A percentile compares a stretch with the other conserved stretches of the same genome.
phyloP scores from a whole-genome alignment of 768 basidiomycete genomes.

The Auricularia sp. region DNA sequence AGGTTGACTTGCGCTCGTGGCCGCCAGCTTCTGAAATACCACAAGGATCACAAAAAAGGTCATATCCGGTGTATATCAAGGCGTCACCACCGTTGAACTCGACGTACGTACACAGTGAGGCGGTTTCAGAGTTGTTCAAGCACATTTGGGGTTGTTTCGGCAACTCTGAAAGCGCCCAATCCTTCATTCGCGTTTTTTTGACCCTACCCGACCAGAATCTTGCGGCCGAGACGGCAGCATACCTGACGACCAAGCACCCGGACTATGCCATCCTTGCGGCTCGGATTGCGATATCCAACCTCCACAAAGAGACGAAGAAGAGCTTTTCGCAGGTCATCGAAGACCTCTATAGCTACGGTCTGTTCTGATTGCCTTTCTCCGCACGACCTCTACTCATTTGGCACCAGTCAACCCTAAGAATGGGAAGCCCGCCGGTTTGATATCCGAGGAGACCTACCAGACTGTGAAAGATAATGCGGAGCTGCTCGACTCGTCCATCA shows the following conservation, averaged over 20 bases:
- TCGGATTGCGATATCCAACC: constrained; percentile 94
- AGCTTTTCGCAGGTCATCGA: constrained; percentile 85
- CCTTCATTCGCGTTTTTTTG: background rate
- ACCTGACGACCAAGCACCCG: constrained; percentile 91
- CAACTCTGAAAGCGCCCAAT: too few relatives aligned
- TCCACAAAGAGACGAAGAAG: constrained; percentile 99
- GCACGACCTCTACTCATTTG: background rate
- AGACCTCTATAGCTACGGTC: constrained; percentile 84
- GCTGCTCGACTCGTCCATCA: constrained; percentile 82
- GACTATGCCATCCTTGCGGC: constrained; percentile 98
- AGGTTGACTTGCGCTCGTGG: constrained; percentile 15
- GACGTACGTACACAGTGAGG: constrained; percentile 49
- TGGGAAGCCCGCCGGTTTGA: constrained; percentile 76
- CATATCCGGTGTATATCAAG: constrained; percentile 84
- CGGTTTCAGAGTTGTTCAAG: too few relatives aligned
- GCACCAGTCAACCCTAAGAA: constrained; percentile 91
- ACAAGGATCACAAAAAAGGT: constrained; percentile 83
- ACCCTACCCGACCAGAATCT: constrained; percentile 53
- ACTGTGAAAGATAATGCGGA: constrained; percentile 74
- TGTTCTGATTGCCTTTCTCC: constrained; percentile 13
- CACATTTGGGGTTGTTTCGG: too few relatives aligned
- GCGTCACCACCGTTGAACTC: constrained; percentile 94
- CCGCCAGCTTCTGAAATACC: too few relatives aligned
- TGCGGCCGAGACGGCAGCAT: constrained; percentile 94
- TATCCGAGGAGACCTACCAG: constrained; percentile 77